These are phyloP conservation scores for Populus hybrid DNA, from an alignment of 441 rosid genomes.

Conservation along the genomic window DNA sequence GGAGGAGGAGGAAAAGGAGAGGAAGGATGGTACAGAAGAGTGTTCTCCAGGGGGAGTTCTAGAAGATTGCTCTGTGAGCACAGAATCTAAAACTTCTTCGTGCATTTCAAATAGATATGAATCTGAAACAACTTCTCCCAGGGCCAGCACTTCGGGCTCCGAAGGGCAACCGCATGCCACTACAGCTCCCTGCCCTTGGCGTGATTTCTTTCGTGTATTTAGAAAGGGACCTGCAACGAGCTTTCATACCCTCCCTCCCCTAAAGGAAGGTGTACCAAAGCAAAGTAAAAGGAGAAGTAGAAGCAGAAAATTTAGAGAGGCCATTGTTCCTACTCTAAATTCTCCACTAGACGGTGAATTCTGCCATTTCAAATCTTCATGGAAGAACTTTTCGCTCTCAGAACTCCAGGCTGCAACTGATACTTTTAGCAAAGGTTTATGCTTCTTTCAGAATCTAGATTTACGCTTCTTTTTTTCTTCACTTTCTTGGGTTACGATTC, in stretches of 20 bases:
- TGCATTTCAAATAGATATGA: constrained; percentile 44
- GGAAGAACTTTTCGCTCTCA: constrained; percentile 70
- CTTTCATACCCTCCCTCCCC: constrained; percentile 47
- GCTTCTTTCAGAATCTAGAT: neutral
- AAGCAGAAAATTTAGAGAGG: constrained; percentile 59
- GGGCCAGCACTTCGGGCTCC: constrained; percentile 58
- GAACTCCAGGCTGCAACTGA: constrained; percentile 78
- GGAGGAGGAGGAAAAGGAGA: constrained; percentile 20
- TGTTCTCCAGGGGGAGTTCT: constrained; percentile 19
- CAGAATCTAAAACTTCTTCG: constrained; percentile 23
- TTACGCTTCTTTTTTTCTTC: neutral
- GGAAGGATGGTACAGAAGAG: constrained; percentile 11
- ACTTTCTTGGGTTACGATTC: neutral
- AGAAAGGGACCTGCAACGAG: constrained; percentile 61
- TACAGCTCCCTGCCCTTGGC: constrained; percentile 30
- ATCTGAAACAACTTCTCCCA: constrained; percentile 41
- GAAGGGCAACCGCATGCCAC: constrained; percentile 24
- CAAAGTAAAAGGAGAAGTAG: constrained; percentile 70
- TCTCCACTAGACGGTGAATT: constrained; percentile 53
- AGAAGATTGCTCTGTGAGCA: constrained; percentile 38
- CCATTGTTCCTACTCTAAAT: constrained; percentile 40
- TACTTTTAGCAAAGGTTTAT: constrained; percentile 38
- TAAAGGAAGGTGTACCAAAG: constrained; percentile 47
- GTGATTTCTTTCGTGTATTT: constrained; percentile 51
- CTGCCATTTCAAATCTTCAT: constrained; percentile 61